Conservation (phyloP, 1,284 basidiomycete genomes). For the Tranzscheliella williamsii region DNA sequence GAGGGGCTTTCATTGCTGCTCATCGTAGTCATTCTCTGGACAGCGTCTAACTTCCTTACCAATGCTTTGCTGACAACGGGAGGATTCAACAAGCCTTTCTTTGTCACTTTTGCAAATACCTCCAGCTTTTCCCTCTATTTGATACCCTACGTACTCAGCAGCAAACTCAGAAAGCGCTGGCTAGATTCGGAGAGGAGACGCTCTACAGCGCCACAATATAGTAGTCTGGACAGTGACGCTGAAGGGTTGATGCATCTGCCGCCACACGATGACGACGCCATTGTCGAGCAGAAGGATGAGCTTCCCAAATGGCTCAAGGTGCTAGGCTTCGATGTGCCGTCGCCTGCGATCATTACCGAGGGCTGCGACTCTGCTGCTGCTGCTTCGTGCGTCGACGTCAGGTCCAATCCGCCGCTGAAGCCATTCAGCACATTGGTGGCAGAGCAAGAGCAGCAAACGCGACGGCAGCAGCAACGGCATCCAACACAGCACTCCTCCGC, state of each 20-base stretch:
- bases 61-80: slow-evolving; percentile 55
- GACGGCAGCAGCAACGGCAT: no score
- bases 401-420: slow-evolving; percentile 9
- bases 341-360: slow-evolving; percentile 2
- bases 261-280: slow-evolving; percentile 4
- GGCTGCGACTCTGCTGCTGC: no score
- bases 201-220: background rate
- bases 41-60: slow-evolving; percentile 58
- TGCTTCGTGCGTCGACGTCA: background rate
- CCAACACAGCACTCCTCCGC: no score
- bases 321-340: slow-evolving; percentile 48
- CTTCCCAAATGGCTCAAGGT: slow-evolving; percentile 39
- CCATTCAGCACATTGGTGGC: slow-evolving; percentile 12
- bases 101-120: slow-evolving; percentile 81
- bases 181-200: background rate
- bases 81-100: slow-evolving; percentile 60
- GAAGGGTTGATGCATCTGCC: no score
- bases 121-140: slow-evolving; percentile 88
- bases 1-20: slow-evolving; percentile 75
- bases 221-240: background rate
- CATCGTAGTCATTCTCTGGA: slow-evolving; percentile 83
- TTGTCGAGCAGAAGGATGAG: slow-evolving; percentile 11
- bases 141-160: slow-evolving; percentile 67
- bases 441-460: no score
- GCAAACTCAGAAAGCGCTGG: slow-evolving; percentile 14